Evolutionary conservation across 2,329 filamentous ascomycete genomes (phyloP), one percentile per base, ranked within the genome.

Genomic region (Lomentospora prolificans): DNA sequence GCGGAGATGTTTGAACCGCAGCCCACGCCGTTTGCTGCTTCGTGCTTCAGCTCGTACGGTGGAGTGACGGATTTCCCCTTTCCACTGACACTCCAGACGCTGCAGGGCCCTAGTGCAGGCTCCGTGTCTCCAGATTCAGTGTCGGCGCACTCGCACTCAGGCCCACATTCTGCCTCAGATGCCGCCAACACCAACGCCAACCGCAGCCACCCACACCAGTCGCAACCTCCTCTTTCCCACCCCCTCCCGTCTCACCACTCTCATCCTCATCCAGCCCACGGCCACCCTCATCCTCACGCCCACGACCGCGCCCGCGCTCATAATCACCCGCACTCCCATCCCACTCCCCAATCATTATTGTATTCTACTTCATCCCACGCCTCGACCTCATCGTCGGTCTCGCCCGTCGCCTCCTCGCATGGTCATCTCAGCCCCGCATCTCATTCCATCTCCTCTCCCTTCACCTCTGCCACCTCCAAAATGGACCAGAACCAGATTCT

Each of bases 1-100:
- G 25, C 30, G 59, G 73, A 69, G 67, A 81, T 81, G 78, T 81
- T 78, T 70, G 74, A 79, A 67, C 74, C 78, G 64, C 75, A 79
- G 61, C 70, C 75, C 55, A 75, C 75, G 55, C 72, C 77, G 56
- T 78, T 73, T 60, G 66, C 70, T 61, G 67, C 72, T 61, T 74
- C 72, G 63, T 70, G 67, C 62, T 70, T 69, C 61, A 55, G 39
- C 39, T 55, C 52, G 36, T 55, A 55, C 12, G 41, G 41, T 55
- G 52, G 57, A 61, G 56, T 52, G n/a, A 53, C 22, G 25, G 51
- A 27, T 33, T 39, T 55, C 25, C 54, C 52, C 48, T 55, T 52
- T 51, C 53, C 55, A 25, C 52, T 55, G 4, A 48, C 52, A 17
- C 27, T 55, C 8, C 52, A 55, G 52, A 55, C 24, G 12, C n/a